phyloP scores from a whole-genome alignment of 2,329 filamentous ascomycete genomes.

The Trichophyton mentagrophytes region DNA sequence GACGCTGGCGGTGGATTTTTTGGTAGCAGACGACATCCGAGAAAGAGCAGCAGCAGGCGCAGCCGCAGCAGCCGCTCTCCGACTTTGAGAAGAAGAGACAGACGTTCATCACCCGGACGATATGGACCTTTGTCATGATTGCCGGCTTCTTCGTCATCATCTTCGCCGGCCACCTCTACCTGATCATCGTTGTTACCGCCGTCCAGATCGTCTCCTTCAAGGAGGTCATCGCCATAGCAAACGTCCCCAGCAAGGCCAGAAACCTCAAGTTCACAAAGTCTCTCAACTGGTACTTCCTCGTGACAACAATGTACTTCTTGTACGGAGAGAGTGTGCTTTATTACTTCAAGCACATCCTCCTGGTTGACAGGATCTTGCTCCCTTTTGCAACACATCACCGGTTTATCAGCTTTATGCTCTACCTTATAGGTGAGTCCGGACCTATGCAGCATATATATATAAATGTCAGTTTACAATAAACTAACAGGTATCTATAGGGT shows the following conservation, averaged over 20 bases:
- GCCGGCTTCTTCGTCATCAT: constrained; percentile 79
- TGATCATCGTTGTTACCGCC: constrained; percentile 82
- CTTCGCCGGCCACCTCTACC: constrained; percentile 94
- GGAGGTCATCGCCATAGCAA: constrained; percentile 95
- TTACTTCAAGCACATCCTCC: constrained; percentile 97
- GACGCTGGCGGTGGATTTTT: background rate
- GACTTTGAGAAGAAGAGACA: constrained; percentile 99
- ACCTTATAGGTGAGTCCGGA: constrained; percentile 67
- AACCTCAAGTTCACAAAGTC: constrained; percentile 90
- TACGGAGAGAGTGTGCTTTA: constrained; percentile 99
- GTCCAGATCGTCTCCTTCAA: constrained; percentile 97
- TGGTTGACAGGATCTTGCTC: constrained; percentile 84
- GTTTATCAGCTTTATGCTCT: constrained; percentile 97
- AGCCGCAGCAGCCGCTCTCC: constrained; percentile 25
- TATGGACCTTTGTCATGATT: constrained; percentile 99
- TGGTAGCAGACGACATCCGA: background rate
- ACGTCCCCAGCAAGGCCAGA: constrained; percentile 80
- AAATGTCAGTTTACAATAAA: background rate
- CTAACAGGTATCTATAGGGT: constrained; percentile 46
- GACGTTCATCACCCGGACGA: constrained; percentile 89
- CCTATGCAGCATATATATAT: background rate
- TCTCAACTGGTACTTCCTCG: constrained; percentile 97
- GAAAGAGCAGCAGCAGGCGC: constrained; percentile 1
- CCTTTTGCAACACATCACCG: constrained; percentile 93
- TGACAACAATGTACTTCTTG: constrained; percentile 98